phyloP scores from a whole-genome alignment of 176 grass and related monocot genomes.

The Hsuehochloa calcarea region DNA sequence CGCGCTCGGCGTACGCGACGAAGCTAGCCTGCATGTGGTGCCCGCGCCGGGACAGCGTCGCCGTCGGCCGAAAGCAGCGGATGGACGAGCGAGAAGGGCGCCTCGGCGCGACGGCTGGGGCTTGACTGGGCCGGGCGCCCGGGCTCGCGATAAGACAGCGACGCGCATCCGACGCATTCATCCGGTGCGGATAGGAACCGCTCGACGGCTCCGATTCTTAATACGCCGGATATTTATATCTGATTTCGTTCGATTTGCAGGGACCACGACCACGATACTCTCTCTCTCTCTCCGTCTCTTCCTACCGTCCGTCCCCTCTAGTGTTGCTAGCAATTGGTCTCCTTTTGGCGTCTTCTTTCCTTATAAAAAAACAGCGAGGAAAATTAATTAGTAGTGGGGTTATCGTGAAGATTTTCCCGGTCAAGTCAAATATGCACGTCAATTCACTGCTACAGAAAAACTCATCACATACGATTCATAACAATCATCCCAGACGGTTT shows the following conservation, averaged over 20 bases:
- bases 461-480: too few species aligned
- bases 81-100: background rate
- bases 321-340: too few species aligned
- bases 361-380: too few species aligned
- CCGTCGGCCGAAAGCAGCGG: constrained; percentile 36
- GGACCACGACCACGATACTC: background rate
- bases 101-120: background rate
- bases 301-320: background rate
- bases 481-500: too few species aligned
- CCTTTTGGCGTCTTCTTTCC: background rate
- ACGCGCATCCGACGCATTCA: constrained; percentile 34
- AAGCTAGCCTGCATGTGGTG: background rate
- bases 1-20: background rate
- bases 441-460: too few species aligned
- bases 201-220: background rate
- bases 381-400: background rate
- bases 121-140: background rate
- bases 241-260: background rate
- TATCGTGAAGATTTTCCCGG: background rate
- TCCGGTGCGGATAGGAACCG: constrained; percentile 30
- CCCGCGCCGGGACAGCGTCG: constrained; percentile 12
- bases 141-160: constrained; percentile 43
- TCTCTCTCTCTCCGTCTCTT: background rate
- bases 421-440: background rate
- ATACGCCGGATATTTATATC: background rate